Evolutionary conservation across 345 rosid genomes (phyloP).

Genomic region (Brassica nigra): DNA sequence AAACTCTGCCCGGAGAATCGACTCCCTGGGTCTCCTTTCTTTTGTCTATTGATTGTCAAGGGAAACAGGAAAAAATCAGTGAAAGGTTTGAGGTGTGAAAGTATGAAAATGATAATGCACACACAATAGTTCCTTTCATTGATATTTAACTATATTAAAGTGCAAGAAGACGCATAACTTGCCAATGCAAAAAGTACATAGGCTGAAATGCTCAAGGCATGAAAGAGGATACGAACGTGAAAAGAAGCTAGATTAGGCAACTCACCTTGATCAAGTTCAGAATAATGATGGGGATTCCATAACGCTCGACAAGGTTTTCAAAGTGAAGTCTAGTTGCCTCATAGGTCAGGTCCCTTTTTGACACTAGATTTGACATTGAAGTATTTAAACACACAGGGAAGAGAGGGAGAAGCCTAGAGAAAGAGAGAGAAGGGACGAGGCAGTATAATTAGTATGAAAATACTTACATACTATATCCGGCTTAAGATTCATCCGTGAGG

Average conservation of each 20-base stretch:
- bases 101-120: slow-evolving; percentile 5
- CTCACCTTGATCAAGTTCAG: slow-evolving; percentile 90
- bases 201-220: background rate
- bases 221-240: slow-evolving; percentile 14
- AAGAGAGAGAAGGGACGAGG: background rate
- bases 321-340: slow-evolving; percentile 95
- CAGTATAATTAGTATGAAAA: slow-evolving; percentile 28
- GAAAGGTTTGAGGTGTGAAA: slow-evolving; percentile 1
- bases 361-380: slow-evolving; percentile 57
- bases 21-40: slow-evolving; percentile 76
- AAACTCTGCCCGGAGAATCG: slow-evolving; percentile 90
- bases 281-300: slow-evolving; percentile 93
- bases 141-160: background rate
- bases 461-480: slow-evolving; percentile 93
- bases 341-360: slow-evolving; percentile 83
- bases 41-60: slow-evolving; percentile 36
- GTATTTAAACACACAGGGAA: slow-evolving; percentile 15
- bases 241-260: slow-evolving; percentile 26
- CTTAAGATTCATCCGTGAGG: slow-evolving; percentile 88
- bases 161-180: slow-evolving; percentile 20
- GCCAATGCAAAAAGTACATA: slow-evolving; percentile 3
- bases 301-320: slow-evolving; percentile 84
- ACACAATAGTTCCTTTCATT: slow-evolving; percentile 1
- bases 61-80: slow-evolving; percentile 13
- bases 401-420: too few relatives aligned